phyloP scores from a whole-genome alignment of 2,329 filamentous ascomycete species.

The Chaetomium sp. region DNA sequence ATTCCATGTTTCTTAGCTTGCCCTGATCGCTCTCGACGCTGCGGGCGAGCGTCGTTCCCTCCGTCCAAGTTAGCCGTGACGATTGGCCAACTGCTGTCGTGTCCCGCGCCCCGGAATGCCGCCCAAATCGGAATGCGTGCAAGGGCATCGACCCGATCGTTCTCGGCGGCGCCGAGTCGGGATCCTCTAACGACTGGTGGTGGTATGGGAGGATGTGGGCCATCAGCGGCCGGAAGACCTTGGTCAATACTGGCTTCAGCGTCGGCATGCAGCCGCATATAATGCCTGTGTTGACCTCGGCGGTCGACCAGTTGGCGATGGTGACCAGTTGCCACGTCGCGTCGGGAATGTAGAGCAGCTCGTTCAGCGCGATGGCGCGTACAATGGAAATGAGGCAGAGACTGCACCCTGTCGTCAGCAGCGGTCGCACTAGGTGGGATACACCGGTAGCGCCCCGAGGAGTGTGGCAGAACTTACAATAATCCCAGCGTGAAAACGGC shows the following conservation, averaged over 20 bases:
- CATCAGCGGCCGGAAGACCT: slow-evolving; percentile 33
- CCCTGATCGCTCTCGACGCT: neutral
- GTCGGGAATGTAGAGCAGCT: slow-evolving; percentile 30
- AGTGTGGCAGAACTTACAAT: slow-evolving; percentile 26
- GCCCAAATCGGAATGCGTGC: slow-evolving; percentile 9
- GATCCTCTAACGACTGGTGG: slow-evolving; percentile 9
- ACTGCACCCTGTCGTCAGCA: slow-evolving; percentile 19
- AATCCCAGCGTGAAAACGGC: slow-evolving; percentile 21
- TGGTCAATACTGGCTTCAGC: slow-evolving; percentile 33
- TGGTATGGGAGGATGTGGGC: slow-evolving; percentile 14
- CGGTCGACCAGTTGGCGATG: slow-evolving; percentile 36
- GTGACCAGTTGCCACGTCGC: slow-evolving; percentile 30
- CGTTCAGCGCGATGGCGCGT: slow-evolving; percentile 29
- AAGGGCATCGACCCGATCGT: slow-evolving; percentile 23
- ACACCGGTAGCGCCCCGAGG: neutral
- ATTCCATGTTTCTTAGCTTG: neutral
- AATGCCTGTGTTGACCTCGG: slow-evolving; percentile 37
- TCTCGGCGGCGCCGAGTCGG: neutral
- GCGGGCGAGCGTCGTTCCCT: neutral
- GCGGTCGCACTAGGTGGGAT: neutral
- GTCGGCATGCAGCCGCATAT: slow-evolving; percentile 38
- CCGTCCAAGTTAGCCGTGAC: neutral
- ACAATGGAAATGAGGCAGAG: slow-evolving; percentile 36
- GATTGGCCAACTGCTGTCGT: neutral
- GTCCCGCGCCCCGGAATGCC: neutral